Evolutionary conservation across 2,329 filamentous ascomycete species (phyloP).

Genomic region (Fusarium sp.): DNA sequence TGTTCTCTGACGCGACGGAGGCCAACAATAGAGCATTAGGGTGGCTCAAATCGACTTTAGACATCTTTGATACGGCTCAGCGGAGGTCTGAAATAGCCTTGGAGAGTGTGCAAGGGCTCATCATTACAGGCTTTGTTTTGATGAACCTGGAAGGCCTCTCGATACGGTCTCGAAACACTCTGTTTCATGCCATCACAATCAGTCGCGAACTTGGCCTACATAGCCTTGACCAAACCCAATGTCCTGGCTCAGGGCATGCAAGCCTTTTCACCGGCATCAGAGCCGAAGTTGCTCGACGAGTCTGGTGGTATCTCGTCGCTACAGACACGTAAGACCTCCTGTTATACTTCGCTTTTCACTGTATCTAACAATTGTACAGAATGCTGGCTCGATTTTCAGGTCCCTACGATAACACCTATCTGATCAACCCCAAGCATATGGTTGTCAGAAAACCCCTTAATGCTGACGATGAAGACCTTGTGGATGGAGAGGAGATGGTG

Average conservation of each 20-base stretch:
- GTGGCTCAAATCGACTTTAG: conserved; percentile 52
- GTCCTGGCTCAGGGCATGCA: conserved; percentile 25
- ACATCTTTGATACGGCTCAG: conserved; percentile 52
- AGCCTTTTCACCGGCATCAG: conserved; percentile 43
- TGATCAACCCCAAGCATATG: conserved; percentile 54
- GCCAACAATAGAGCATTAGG: conserved; percentile 45
- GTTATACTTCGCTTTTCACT: too few relatives aligned
- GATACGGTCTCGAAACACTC: conserved; percentile 19
- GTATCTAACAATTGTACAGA: conserved; percentile 41
- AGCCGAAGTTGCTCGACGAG: conserved; percentile 53
- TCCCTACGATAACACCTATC: conserved; percentile 51
- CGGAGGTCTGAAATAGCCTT: conserved; percentile 46
- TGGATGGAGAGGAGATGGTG: conserved; percentile 44
- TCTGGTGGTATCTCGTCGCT: conserved; percentile 58
- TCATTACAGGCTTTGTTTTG: conserved; percentile 53
- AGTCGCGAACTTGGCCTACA: conserved; percentile 51
- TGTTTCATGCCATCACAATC: conserved; percentile 35
- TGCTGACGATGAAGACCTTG: conserved; percentile 53
- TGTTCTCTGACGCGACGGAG: conserved; percentile 45
- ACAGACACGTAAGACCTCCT: conserved; percentile 52
- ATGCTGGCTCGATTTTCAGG: conserved; percentile 52
- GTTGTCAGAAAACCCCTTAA: conserved; percentile 53
- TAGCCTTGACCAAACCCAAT: conserved; percentile 51
- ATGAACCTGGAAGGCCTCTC: conserved; percentile 51
- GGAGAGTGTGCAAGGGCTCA: conserved; percentile 52